Evolutionary conservation across 305 asterid species (phyloP).

Genomic region (Fraxinus floribunda): DNA sequence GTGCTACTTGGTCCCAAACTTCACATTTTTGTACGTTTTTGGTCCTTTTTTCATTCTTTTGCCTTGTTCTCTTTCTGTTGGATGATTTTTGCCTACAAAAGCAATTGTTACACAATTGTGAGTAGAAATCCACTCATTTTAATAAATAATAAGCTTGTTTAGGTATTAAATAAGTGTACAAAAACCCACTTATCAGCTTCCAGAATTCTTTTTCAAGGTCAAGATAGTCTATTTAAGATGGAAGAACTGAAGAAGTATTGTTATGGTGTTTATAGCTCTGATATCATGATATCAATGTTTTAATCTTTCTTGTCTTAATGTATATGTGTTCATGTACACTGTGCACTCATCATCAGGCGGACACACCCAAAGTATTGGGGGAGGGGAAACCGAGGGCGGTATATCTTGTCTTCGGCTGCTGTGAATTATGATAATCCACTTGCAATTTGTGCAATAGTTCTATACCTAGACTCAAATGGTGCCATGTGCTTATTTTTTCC

Average conservation of each 20-base stretch:
- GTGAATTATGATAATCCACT: not conserved
- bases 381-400: not conserved
- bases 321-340: not conserved
- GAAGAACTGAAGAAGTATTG: not conserved
- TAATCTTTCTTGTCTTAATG: not conserved
- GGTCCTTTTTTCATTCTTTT: too few species aligned
- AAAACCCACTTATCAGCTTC: too few species aligned
- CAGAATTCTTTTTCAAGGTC: not conserved
- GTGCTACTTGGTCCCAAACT: too few species aligned
- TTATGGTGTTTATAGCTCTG: not conserved
- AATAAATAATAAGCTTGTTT: too few species aligned
- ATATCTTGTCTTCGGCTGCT: not conserved
- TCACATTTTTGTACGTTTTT: too few species aligned
- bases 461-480: not conserved
- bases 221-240: not conserved
- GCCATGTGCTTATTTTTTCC: not conserved
- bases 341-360: not conserved
- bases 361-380: not conserved
- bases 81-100: too few species aligned
- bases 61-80: too few species aligned
- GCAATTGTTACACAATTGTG: too few species aligned
- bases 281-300: not conserved
- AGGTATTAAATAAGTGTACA: too few species aligned
- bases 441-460: not conserved
- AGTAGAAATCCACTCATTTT: too few species aligned